Evolutionary conservation across 768 basidiomycete genomes (phyloP).

Genomic region (Fibroporia radiculosa): DNA sequence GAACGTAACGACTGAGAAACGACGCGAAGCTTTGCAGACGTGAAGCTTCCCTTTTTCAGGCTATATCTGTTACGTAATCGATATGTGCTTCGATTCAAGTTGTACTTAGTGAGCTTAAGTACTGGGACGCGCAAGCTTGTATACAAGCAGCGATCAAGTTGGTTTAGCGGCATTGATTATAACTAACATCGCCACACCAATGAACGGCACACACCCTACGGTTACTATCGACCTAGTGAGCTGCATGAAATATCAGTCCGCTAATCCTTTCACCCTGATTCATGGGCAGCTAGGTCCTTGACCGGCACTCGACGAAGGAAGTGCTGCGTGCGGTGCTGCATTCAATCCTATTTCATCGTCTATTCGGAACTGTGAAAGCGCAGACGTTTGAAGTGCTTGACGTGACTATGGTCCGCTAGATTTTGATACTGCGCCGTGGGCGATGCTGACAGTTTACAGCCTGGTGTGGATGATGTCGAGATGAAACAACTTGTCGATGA

Average conservation of each 20-base stretch:
- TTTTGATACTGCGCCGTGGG: background rate
- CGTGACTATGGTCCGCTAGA: conserved; percentile 64
- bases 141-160: background rate
- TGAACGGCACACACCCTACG: conserved; percentile 28
- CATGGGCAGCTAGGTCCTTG: conserved; percentile 46
- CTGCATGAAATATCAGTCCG: no score
- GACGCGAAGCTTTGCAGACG: background rate
- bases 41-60: background rate
- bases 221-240: conserved; percentile 45
- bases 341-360: conserved; percentile 73
- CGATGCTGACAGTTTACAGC: conserved; percentile 27
- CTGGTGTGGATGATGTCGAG: conserved; percentile 66
- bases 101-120: no score
- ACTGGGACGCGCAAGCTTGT: no score
- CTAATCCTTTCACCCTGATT: conserved; percentile 7
- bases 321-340: conserved; percentile 74
- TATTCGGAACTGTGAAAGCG: conserved; percentile 75
- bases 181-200: no score
- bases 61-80: background rate
- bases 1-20: background rate
- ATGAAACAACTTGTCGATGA: conserved; percentile 67
- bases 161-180: no score
- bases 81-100: no score
- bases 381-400: conserved; percentile 74
- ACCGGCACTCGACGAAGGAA: conserved; percentile 65